These are phyloP conservation scores for Neurospora africana DNA, from an alignment of 495 filamentous ascomycete species.

Conservation along the genomic window DNA sequence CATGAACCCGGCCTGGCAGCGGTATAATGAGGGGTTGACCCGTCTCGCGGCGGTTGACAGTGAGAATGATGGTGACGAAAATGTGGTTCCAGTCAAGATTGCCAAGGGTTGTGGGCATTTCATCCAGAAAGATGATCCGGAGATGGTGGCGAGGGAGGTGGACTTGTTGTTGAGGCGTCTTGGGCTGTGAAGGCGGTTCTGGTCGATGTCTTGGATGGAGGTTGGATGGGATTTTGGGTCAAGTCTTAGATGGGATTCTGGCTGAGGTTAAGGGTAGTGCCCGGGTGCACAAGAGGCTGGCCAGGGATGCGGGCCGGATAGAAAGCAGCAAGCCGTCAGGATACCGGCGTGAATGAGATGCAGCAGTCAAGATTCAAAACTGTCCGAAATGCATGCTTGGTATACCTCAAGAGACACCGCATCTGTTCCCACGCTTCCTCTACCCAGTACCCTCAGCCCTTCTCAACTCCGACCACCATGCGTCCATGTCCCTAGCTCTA, in stretches of 20 bases:
- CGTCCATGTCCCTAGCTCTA: too few species aligned
- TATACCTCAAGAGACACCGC: neutral
- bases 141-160: slow-evolving; percentile 43
- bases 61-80: slow-evolving; percentile 12
- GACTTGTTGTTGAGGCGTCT: slow-evolving; percentile 23
- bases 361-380: neutral
- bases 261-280: too few species aligned
- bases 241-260: too few species aligned
- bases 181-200: neutral
- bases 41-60: slow-evolving; percentile 16
- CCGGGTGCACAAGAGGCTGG: too few species aligned
- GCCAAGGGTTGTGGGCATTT: slow-evolving; percentile 51
- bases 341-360: too few species aligned
- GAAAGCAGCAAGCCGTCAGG: too few species aligned
- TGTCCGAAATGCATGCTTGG: neutral
- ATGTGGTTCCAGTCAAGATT: slow-evolving; percentile 36
- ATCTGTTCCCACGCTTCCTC: neutral
- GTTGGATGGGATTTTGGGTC: neutral
- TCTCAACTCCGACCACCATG: too few species aligned
- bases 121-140: slow-evolving; percentile 50
- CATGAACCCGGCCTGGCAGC: slow-evolving; percentile 44
- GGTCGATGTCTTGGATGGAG: neutral
- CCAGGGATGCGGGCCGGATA: too few species aligned
- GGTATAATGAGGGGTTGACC: slow-evolving; percentile 46
- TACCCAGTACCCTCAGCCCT: too few species aligned